phyloP scores from a whole-genome alignment of 2,329 filamentous ascomycete species.

The Trichothecium sympodiale region DNA sequence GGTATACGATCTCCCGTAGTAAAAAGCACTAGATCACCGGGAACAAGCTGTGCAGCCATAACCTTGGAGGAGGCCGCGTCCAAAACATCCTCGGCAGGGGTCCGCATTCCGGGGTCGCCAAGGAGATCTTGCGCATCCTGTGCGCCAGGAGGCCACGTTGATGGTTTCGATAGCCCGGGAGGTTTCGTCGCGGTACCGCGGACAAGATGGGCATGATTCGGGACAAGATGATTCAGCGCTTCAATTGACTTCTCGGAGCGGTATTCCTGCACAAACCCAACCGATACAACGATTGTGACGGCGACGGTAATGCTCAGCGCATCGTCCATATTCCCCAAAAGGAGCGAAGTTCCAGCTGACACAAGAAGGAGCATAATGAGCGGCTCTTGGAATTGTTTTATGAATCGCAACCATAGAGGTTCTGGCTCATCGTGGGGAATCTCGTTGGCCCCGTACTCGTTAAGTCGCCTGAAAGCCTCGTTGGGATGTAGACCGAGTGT shows the following conservation, averaged over 20 bases:
- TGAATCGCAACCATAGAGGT: constrained; percentile 85
- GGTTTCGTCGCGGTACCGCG: constrained; percentile 39
- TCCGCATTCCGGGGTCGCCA: constrained; percentile 34
- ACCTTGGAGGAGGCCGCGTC: constrained; percentile 74
- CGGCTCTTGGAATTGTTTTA: constrained; percentile 95
- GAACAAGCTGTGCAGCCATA: constrained; percentile 76
- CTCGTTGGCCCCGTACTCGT: constrained; percentile 82
- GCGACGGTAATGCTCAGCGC: constrained; percentile 91
- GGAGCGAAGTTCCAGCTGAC: constrained; percentile 76
- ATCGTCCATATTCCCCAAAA: constrained; percentile 91
- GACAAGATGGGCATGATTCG: constrained; percentile 92
- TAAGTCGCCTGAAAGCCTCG: constrained; percentile 70
- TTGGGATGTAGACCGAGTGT: constrained; percentile 67
- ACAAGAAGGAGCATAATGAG: constrained; percentile 84
- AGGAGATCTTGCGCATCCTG: constrained; percentile 33
- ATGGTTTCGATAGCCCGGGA: constrained; percentile 19
- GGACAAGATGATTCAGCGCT: constrained; percentile 84
- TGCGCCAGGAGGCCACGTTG: constrained; percentile 36
- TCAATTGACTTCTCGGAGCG: constrained; percentile 95
- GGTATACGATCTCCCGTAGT: constrained; percentile 94
- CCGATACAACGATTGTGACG: constrained; percentile 91
- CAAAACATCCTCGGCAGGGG: constrained; percentile 50
- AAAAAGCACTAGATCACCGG: constrained; percentile 86
- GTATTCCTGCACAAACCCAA: constrained; percentile 96
- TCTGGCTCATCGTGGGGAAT: constrained; percentile 89